Evolutionary conservation across 106 monocot species (phyloP).

Genomic region (Phalaenopsis aphrodite): DNA sequence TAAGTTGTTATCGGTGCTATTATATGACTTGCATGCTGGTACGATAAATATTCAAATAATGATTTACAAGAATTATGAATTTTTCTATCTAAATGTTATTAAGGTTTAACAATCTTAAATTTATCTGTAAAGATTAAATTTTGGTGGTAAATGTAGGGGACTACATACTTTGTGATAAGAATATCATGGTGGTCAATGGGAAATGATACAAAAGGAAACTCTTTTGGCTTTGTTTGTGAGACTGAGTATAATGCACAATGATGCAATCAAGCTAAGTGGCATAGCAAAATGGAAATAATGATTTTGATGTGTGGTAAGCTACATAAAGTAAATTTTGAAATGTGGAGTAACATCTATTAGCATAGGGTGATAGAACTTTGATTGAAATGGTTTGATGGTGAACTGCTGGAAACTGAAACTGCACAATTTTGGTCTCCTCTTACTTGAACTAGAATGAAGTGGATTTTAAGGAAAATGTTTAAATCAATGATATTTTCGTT

Average conservation of each 20-base stretch:
- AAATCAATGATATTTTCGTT: background rate
- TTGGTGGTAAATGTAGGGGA: background rate
- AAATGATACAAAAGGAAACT: background rate
- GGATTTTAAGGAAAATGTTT: background rate
- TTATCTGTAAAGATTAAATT: background rate
- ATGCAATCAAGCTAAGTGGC: background rate
- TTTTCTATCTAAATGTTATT: background rate
- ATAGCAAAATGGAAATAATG: background rate
- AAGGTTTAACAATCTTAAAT: background rate
- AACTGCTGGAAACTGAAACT: background rate
- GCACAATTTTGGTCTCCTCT: background rate
- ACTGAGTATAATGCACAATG: background rate
- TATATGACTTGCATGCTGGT: background rate
- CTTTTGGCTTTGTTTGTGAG: background rate
- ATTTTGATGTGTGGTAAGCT: background rate
- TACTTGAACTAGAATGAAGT: background rate
- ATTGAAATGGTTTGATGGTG: background rate
- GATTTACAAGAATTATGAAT: background rate
- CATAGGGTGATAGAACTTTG: background rate
- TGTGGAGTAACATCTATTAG: background rate
- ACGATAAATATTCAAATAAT: background rate
- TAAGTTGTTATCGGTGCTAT: background rate
- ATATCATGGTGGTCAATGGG: background rate
- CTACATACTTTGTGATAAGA: background rate
- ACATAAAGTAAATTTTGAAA: background rate